Base-by-base conservation (phyloP, 495 filamentous ascomycete species). In the Tuber indicum region DNA sequence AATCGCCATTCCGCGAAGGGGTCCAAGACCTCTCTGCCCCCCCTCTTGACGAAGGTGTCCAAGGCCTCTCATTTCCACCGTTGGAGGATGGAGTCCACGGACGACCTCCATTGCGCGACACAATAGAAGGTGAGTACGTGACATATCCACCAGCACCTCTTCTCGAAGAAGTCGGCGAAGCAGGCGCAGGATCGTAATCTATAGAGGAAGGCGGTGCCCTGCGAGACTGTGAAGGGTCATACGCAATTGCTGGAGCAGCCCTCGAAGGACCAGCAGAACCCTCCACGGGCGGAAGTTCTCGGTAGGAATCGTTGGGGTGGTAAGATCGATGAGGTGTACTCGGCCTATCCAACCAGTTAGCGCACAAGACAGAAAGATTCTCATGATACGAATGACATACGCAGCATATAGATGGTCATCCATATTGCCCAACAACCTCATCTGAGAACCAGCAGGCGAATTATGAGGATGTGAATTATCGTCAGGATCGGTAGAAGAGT, bases 1-100 rank as follows among this genome's bases (percentile, higher is more conserved):
- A 94, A 70, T 94, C 84, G 19, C 81, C 77, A 73, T 83, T 86
- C 77, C 91, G 88, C 5, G 90, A 90, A 0, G 94, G 92, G 14
- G 91, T 91, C 91, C 92, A 95, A 19, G 94, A 45, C 70, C 76
- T 72, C 47, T 80, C 72, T 21, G 75, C 72, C 43, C 46, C 52
- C 1, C 74, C 81, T 21, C 74, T 45, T 3, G 72, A 58, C 26
- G 71, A 75, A 71, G 74, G 45, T 26, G 76, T 79, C 76, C 77
- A 82, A 17, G 69, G 74, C 41, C 77, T 73, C 46, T 69, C 72
- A 1, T 45, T 75, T 41, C 58, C 58, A 52, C 75, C 78, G 16
- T 75, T 72, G 21, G 77, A 80, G 8, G 80, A 82, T 7, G 81
- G 81, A 41, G 81, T 75, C 78, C 81, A 82, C 14, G 74, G 70